Evolutionary conservation across 1,284 basidiomycete genomes (phyloP).

Genomic region (Ganoderma lingzhi): DNA sequence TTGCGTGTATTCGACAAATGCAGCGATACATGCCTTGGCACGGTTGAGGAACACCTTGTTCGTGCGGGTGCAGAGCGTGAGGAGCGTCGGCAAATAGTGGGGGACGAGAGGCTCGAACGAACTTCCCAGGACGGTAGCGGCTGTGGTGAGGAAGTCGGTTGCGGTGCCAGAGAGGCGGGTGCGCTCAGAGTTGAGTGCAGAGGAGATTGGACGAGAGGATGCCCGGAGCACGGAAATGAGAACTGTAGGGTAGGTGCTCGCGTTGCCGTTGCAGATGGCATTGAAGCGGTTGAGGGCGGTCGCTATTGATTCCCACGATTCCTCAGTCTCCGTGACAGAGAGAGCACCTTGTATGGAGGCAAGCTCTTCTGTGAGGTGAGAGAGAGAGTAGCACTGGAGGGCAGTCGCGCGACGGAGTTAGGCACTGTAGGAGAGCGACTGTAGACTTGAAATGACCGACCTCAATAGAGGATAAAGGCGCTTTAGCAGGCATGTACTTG

Average conservation of each 20-base stretch:
- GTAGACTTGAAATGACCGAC: constrained; percentile 16
- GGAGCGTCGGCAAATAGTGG: constrained; percentile 72
- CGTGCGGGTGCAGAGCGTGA: constrained; percentile 76
- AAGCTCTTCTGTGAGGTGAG: constrained; percentile 28
- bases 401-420: not conserved
- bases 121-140: constrained; percentile 65
- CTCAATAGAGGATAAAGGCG: constrained; percentile 29
- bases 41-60: constrained; percentile 84
- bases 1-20: constrained; percentile 75
- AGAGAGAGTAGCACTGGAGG: constrained; percentile 24
- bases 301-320: constrained; percentile 83
- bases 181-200: constrained; percentile 78
- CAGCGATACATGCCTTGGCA: constrained; percentile 64
- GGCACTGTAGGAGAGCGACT: not conserved
- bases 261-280: constrained; percentile 65
- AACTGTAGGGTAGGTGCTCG: constrained; percentile 61
- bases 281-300: constrained; percentile 61
- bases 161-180: constrained; percentile 79
- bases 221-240: constrained; percentile 62
- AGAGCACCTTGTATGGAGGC: constrained; percentile 44
- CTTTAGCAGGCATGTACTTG: constrained; percentile 32
- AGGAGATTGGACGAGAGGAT: constrained; percentile 63
- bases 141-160: constrained; percentile 66
- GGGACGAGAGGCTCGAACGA: constrained; percentile 77
- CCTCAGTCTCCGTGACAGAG: constrained; percentile 76